phyloP scores from a whole-genome alignment of 176 grass and related monocot species.

The Eleusine coracana region DNA sequence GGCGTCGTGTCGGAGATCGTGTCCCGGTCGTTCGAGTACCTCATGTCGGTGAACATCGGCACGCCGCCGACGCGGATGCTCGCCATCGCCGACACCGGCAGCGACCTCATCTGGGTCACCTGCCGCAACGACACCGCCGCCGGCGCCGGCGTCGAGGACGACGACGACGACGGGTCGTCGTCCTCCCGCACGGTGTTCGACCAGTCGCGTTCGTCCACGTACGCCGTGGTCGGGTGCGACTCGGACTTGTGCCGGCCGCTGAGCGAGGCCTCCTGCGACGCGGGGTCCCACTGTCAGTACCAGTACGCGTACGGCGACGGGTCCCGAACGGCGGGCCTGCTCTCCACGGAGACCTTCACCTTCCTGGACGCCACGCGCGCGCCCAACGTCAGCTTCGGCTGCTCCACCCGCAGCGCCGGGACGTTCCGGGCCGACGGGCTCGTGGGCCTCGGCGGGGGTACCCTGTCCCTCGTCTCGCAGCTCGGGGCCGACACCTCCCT shows the following conservation, averaged over 20 bases:
- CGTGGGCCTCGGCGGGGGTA: constrained; percentile 51
- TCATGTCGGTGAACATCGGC: constrained; percentile 49
- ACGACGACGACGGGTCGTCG: not conserved
- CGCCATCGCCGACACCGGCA: constrained; percentile 64
- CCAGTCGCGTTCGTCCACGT: constrained; percentile 43
- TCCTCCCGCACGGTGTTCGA: constrained; percentile 20
- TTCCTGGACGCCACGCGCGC: constrained; percentile 37
- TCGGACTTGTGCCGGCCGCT: constrained; percentile 25
- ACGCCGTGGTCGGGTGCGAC: constrained; percentile 35
- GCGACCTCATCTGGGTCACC: constrained; percentile 62
- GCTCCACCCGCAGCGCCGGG: constrained; percentile 34
- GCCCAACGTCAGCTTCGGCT: constrained; percentile 52
- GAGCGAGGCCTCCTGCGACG: constrained; percentile 21
- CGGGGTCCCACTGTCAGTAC: constrained; percentile 52
- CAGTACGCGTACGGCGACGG: constrained; percentile 54
- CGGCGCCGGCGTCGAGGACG: not conserved
- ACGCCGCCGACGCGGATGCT: constrained; percentile 44
- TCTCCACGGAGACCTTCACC: constrained; percentile 65
- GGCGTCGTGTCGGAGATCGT: constrained; percentile 43
- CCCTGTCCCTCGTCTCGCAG: constrained; percentile 59
- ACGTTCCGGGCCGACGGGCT: constrained; percentile 46
- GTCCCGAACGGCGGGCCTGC: constrained; percentile 40
- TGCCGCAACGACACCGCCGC: constrained; percentile 17
- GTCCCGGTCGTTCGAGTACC: constrained; percentile 47
- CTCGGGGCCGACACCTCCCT: constrained; percentile 19